A percentile compares a stretch with the other conserved stretches of the same genome.
Conservation (phyloP, 176 grass and related monocot species). For the Hordeum vulgare region MorexV3_pseudomolecules_assembly NC_058523.1:415915775-415916274, state of each 20-base stretch:
- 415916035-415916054: neutral
- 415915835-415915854: no score
- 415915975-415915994: neutral
- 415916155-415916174: no score
- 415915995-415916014: neutral
- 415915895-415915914: no score
- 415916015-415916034: neutral
- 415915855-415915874: no score
- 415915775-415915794: no score
- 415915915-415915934: no score
- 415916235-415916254: neutral
- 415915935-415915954: neutral
- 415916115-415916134: neutral
- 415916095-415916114: neutral
- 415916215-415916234: neutral
- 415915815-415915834: no score
- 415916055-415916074: neutral
- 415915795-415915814: no score
- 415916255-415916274: neutral
- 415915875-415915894: no score
- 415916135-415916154: neutral
- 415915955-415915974: neutral
- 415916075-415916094: neutral
- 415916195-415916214: no score
- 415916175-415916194: no score